Evolutionary conservation across 2,329 filamentous ascomycete genomes (phyloP), one percentile per base, ranked within the genome.

Genomic region (Trematosphaeria pertusa): DNA sequence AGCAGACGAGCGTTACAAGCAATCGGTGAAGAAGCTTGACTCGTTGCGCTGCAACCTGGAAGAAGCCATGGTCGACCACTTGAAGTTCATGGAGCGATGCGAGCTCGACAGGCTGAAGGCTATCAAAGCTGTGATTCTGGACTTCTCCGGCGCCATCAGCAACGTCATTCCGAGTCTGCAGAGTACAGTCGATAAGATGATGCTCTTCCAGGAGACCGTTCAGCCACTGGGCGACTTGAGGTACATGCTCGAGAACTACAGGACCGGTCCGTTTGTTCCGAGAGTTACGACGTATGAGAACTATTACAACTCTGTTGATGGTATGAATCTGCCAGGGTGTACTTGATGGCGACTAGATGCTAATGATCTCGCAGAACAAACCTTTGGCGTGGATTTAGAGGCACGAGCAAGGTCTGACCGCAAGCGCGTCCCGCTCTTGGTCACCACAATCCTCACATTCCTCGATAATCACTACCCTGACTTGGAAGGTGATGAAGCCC

Each of bases 141-240:
- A 99, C 75, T 97, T 99, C 73, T 97, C 93, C 4, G 94, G 94
- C 35, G 91, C 93, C 28, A 89, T 99, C 71, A 93, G 93, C 79
- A 99, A 99, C 65, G 93, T 97, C 62, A 97, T 99, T 54, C 95
- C 94, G 14, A 95, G 89, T 65, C 78, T 99, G 52, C 94, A 97
- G 74, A 93, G 93, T 48, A 91, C 92, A 0, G 91, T 99, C 18
- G 94, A 99, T 76, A 91, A 95, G 69, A 97, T 99, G 92, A 91
- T 99, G 86, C 81, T 99, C 36, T 99, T 95, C 76, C 94, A 99
- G 72, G 94, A 99, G 78, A 97, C 94, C 0, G 89, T 99, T n/a
- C 94, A 97, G 72, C 94, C 94, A 5, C 71, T 86, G 37, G 89
- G 90, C 30, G 94, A 99, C 72, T 77, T 99, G 59, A 84, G 94